Evolutionary conservation across 306 rosid genomes (phyloP).

Genomic region (Vachellia collinsii): DNA sequence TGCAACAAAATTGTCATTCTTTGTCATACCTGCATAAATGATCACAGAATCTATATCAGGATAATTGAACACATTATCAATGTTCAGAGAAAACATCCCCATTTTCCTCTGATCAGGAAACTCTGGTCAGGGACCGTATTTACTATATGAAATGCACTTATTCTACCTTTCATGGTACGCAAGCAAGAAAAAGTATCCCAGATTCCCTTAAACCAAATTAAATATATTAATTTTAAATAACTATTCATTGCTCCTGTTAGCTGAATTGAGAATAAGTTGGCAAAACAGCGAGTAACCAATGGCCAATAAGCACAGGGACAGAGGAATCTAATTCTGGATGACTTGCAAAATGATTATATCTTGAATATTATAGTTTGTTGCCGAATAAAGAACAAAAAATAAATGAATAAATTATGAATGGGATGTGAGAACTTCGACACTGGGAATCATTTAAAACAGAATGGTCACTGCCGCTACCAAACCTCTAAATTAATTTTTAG

Average conservation of each 20-base stretch:
- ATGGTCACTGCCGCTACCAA: background rate
- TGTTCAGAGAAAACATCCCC: background rate
- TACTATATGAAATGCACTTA: background rate
- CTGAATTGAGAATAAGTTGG: background rate
- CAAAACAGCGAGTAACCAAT: background rate
- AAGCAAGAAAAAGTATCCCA: no score
- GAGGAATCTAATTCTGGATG: slow-evolving; percentile 1
- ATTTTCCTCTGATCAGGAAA: background rate
- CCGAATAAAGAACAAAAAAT: background rate
- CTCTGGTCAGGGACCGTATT: background rate
- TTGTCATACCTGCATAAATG: slow-evolving; percentile 64
- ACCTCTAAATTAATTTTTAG: background rate
- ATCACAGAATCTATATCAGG: slow-evolving; percentile 6
- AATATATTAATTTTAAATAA: no score
- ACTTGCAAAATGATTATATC: background rate
- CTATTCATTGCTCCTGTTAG: background rate
- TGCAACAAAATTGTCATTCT: slow-evolving; percentile 63
- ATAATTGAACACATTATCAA: background rate
- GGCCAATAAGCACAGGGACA: background rate
- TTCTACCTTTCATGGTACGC: background rate
- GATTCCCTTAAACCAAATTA: no score
- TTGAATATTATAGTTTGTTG: background rate
- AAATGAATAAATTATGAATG: background rate
- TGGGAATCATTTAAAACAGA: background rate
- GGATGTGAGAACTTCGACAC: background rate